Base-by-base conservation (phyloP, 2,329 filamentous ascomycete species). In the Hymenoscyphus infarciens region DNA sequence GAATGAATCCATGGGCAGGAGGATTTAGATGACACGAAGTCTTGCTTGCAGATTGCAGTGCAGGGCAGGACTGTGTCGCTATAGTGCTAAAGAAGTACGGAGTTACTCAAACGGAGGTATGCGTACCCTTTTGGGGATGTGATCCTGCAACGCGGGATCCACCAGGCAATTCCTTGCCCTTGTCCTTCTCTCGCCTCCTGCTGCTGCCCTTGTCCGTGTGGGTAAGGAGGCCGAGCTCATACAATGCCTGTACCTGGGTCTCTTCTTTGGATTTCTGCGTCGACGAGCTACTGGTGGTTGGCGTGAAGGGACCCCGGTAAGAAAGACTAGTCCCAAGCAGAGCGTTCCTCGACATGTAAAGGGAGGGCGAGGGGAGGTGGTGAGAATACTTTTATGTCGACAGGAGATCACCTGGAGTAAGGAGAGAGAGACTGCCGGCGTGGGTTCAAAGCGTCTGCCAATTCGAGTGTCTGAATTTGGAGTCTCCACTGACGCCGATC, bases 151-250 rank as follows among this genome's bases (percentile, higher is more conserved):
- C 66, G 63, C 69, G 66, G 62, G 66, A 63, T 70, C 68, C 70
- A 70, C 70, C 60, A 61, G 61, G 61, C 42, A 60, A 59, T 19
- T 65, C 71, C 68, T 63, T 69, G 64, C 57, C 68, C 66, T 64
- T 66, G 68, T 66, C 63, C 60, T 68, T 67, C 63, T 66, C 69
- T 70, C 68, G 68, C 63, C 64, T 72, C 67, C 64, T 72, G 59
- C 65, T 59, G 58, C 65, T 59, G 66, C 66, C 70, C 66, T 71
- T 70, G 70, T 69, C 66, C 65, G 65, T 66, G 60, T 63, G 60
- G 61, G 63, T 66, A 27, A 72, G 65, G 16, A 73, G 69, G 69
- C 71, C 72, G 67, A 74, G 70, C 69, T 73, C 71, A 72, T 70
- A 72, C 64, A 73, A 60, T 54, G 62, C 62, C 64, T 69, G 71